Evolutionary conservation across 1,139 yeast genomes (phyloP), one percentile per base, ranked within the genome.

Genomic region (Scheffersomyces parashehatae): DNA sequence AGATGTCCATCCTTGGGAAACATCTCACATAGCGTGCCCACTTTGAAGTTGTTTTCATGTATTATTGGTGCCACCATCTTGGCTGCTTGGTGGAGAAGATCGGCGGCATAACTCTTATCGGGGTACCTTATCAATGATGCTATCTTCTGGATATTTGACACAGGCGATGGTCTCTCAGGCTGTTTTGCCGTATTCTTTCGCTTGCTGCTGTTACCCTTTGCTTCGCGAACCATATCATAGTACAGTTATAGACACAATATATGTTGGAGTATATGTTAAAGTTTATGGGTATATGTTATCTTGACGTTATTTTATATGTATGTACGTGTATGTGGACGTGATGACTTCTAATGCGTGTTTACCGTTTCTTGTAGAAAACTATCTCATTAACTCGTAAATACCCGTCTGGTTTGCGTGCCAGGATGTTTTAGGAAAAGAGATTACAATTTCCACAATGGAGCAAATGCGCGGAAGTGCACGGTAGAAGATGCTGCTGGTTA

Each of bases 11-110:
- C 75, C 51, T 78, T 83, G n/a, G 98, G 98, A 53, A 71, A 86
- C 80, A 93, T 88, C 64, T 93, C 99, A 53, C 88, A 81, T 15
- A 93, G 62, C 0, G 79, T 69, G 1, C 82, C 83, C 3, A 91
- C 93, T 46, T 77, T 79, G 58, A 88, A 80, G 12, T 78, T 77
- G 51, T 83, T 76, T 40, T 80, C 79, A 45, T 81, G 78, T 81
- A 93, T 88, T 41, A 93, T 65, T 1, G 96, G 96, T 0, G 88
- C 84, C 29, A 83, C 87, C 12, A 70, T 58, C 33, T 72, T 75
- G 10, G 88, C 87, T 12, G 84, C 70, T 36, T 83, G 81, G 51
- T 82, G 84, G 5, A 86, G 64, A 20, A 85, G 54, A 16, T 77
- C 73, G 20, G 75, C 61, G 0, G 93, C 90, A 46, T 76, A 68